A percentile compares a stretch with the other conserved stretches of the same genome.
Conservation (phyloP, 306 rosid species). For the Medicago ruthenica region DNA sequence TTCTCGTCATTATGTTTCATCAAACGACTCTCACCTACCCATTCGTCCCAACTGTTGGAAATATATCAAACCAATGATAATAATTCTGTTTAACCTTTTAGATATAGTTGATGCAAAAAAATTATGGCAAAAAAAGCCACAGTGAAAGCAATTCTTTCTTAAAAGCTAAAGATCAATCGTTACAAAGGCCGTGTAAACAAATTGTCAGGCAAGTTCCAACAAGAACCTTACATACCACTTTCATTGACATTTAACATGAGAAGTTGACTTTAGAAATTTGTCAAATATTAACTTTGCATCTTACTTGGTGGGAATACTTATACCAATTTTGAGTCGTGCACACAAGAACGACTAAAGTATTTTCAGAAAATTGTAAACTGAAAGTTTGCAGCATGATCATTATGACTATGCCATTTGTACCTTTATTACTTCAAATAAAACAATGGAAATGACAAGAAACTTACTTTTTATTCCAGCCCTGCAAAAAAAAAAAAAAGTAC, state of each 20-base stretch:
- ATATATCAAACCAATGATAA: constrained; percentile 72
- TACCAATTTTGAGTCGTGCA: constrained; percentile 10
- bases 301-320: constrained; percentile 7
- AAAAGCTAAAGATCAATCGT: constrained; percentile 23
- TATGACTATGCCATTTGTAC: constrained; percentile 15
- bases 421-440: constrained; percentile 38
- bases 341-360: constrained; percentile 16
- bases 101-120: constrained; percentile 24
- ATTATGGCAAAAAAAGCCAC: constrained; percentile 14
- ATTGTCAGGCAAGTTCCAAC: constrained; percentile 34
- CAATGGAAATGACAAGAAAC: constrained; percentile 47
- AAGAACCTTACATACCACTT: constrained; percentile 35
- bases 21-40: constrained; percentile 84
- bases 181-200: constrained; percentile 26
- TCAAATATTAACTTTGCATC: constrained; percentile 23
- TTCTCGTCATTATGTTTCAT: constrained; percentile 81
- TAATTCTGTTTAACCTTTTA: constrained; percentile 62
- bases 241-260: constrained; percentile 38
- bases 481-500: constrained; percentile 57
- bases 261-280: neutral
- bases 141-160: constrained; percentile 21
- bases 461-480: constrained; percentile 99
- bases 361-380: constrained; percentile 29
- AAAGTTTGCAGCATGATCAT: constrained; percentile 21
- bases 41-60: constrained; percentile 99